Base-by-base conservation (phyloP, 1,139 yeast genomes). In the Kodamaea arcana region DNA sequence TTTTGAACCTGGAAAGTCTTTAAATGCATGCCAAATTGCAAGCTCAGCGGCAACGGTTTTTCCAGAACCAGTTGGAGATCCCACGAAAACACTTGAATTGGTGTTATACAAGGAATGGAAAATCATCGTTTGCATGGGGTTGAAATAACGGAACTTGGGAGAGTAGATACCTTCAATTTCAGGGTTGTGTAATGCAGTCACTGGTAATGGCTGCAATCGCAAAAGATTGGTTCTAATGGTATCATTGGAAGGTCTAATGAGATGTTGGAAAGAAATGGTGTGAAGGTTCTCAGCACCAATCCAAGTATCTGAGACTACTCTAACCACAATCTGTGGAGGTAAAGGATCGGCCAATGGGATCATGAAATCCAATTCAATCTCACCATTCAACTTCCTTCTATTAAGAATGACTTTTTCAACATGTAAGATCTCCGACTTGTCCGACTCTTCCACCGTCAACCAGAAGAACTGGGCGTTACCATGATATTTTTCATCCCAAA, bases 21-120 rank as follows among this genome's bases (percentile, higher is more conserved):
- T 75, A 53, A 88, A 83, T 0, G 97, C 97, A 54, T 87, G 92
- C 97, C 97, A 94, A 12, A 92, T 85, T 0, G 97, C 97, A 41
- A 94, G 65, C 54, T 94, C 99, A 0, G 97, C 96, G 17, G 94
- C 98, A 28, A 92, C 84, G 0, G 98, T 94, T 56, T 94, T 94
- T 46, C 99, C 99, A 0, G 98, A 92, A 21, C 98, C 98, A 2
- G 98, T 94, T 3, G 99, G 99, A 0, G 97, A 90, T 11, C 99
- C 99, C 29, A 94, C 86, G 58, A 94, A 84, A 0, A 83, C 90
- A 56, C 85, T 85, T 3, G 82, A 75, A 44, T 83, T 78, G 2
- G 83, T 64, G 54, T 92, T 82, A 59, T 90, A 94, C 29, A 94
- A 62, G 0, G 95, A 77, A 52, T 90, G 95, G 61, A 94, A 94